phyloP scores from a whole-genome alignment of 495 filamentous ascomycete genomes.

The Clohesyomyces aquaticus region DNA sequence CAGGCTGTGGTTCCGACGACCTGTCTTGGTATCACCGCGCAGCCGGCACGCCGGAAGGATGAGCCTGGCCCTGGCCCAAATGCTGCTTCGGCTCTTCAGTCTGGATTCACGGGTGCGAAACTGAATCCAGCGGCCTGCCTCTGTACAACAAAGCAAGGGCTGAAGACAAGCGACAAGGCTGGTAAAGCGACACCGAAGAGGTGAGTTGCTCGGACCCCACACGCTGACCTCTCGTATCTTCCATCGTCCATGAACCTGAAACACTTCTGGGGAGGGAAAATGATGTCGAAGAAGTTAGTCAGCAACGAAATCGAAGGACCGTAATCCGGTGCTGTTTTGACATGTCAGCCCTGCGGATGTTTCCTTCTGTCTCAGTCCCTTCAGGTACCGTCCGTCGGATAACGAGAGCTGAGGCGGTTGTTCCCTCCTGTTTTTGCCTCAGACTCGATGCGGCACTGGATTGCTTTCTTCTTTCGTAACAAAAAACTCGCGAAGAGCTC shows the following conservation, averaged over 20 bases:
- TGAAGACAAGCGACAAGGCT: not conserved
- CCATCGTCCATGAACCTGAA: not conserved
- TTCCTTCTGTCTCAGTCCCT: constrained; percentile 9
- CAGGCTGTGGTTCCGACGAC: constrained; percentile 2
- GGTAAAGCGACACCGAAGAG: not conserved
- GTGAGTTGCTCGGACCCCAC: constrained; percentile 4
- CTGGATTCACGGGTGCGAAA: not conserved
- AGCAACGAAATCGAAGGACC: constrained; percentile 3
- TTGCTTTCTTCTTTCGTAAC: no score
- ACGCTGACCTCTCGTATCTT: not conserved
- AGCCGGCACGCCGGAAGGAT: not conserved
- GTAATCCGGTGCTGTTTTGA: not conserved
- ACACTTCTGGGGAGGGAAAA: not conserved
- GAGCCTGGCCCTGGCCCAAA: not conserved
- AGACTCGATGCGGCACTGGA: not conserved
- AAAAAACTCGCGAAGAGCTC: no score
- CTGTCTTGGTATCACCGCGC: not conserved
- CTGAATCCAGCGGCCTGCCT: not conserved
- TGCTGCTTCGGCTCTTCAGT: not conserved
- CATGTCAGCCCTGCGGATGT: constrained; percentile 9
- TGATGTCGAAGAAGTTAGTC: not conserved
- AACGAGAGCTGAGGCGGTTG: not conserved
- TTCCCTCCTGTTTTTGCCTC: not conserved
- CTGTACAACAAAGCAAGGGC: not conserved
- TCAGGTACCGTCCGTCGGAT: not conserved